These are phyloP conservation scores for Penicillium occitanis DNA, from an alignment of 2,329 filamentous ascomycete genomes.

Conservation along the genomic window DNA sequence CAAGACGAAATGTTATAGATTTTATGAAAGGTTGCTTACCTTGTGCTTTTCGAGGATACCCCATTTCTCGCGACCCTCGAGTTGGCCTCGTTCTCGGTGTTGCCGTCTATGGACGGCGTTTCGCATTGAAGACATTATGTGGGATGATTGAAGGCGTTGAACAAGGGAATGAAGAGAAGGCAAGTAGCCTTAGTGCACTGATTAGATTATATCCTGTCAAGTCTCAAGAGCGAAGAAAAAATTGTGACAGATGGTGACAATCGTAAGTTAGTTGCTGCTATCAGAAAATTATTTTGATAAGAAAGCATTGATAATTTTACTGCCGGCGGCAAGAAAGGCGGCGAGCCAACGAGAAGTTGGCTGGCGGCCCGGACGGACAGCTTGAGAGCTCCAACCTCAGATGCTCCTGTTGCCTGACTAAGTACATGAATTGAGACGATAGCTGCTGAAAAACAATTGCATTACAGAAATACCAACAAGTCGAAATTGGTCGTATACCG, in stretches of 20 bases:
- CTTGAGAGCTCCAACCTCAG: not conserved
- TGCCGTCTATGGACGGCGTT: constrained; percentile 74
- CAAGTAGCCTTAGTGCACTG: not conserved
- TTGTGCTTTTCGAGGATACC: constrained; percentile 97
- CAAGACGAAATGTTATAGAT: no score
- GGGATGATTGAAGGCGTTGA: not conserved
- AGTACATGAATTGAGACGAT: not conserved
- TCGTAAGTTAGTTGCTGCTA: not conserved
- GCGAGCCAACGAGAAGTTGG: not conserved
- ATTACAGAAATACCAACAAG: not conserved
- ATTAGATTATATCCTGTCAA: not conserved
- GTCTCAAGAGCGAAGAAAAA: not conserved
- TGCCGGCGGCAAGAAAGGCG: constrained; percentile 20
- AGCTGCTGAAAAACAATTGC: not conserved
- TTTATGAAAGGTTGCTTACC: constrained; percentile 42
- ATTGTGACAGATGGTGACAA: not conserved
- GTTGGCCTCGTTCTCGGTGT: constrained; percentile 87
- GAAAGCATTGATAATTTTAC: constrained; percentile 13
- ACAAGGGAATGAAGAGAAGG: not conserved
- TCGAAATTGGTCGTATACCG: not conserved
- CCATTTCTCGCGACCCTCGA: constrained; percentile 76
- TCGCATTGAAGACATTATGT: constrained; percentile 57
- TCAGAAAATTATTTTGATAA: constrained; percentile 5
- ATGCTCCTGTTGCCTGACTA: not conserved
- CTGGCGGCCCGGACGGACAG: not conserved